Evolutionary conservation across 495 filamentous ascomycete species (phyloP), one percentile per base, ranked within the genome.

Genomic region (Cenococcum geophilum): DNA sequence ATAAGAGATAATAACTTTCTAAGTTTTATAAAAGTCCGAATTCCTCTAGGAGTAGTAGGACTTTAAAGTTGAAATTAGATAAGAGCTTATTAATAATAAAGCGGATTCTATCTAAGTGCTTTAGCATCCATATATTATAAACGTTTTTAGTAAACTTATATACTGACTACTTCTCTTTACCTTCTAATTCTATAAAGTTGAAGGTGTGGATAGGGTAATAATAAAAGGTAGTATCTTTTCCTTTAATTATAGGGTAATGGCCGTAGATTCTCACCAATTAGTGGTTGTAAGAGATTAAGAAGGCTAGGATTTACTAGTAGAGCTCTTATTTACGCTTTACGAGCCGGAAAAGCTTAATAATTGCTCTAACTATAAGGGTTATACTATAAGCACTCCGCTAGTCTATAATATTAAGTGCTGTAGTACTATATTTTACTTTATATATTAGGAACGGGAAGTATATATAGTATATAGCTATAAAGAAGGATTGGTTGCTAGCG

Each of bases 201-300:
- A 77, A 76, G 21, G 42, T 57, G 32, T n/a, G 45, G 32, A 68
- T 68, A 18, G 66, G 58, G 48, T 66, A 63, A 5, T 63, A 74
- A 61, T 78, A 74, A 59, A 74, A 71, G 9, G 52, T 60, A 49
- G 51, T 56, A 22, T 61, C 25, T 16, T 22, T 47, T 43, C 63
- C 59, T 54, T 66, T 51, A 55, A 66, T 62, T 6, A 61, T 51
- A 25, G 63, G 5, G 23, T 66, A 66, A 36, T 61, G 55, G 21
- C 58, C 63, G 22, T 54, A 66, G 21, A 80, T 76, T 23, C 68
- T 61, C 21, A 78, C 72, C 8, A 59, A 60, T n/a, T 53, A 20
- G 47, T 76, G 56, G 62, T 80, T 67, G 65, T 80, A 74, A 25
- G 76, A 80, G 60, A 82, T 69, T 3, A 75, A 80, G 71, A 80